Percentiles rank a stretch among this genome's conserved stretches.
These are phyloP conservation scores for Boletellus sp. DNA, from an alignment of 768 basidiomycete genomes.

Conservation along the genomic window DNA sequence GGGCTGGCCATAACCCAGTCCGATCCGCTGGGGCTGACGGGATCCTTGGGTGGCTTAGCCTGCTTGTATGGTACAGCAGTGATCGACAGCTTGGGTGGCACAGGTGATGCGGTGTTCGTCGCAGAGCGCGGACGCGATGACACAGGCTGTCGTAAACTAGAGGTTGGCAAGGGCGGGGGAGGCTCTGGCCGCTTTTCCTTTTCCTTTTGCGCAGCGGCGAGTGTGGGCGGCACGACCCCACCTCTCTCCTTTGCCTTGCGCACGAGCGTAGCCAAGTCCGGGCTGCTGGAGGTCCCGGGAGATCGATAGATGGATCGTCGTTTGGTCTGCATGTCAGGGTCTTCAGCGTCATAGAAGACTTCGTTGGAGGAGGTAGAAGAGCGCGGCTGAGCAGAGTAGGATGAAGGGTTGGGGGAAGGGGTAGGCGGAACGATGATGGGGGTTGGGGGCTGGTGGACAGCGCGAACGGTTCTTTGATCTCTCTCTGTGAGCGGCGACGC, in stretches of 20 bases:
- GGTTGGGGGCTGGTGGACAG: slow-evolving; percentile 47
- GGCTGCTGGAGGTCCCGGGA: slow-evolving; percentile 85
- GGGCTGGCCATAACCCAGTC: slow-evolving; percentile 52
- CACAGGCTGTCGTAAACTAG: slow-evolving; percentile 25
- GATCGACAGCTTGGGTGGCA: slow-evolving; percentile 35
- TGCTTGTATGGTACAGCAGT: slow-evolving; percentile 28
- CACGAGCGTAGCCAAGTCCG: slow-evolving; percentile 84
- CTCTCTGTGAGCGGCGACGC: slow-evolving; percentile 39
- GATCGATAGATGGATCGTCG: slow-evolving; percentile 85
- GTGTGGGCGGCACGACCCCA: slow-evolving; percentile 35
- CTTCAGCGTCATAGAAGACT: slow-evolving; percentile 62
- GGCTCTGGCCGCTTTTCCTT: slow-evolving; percentile 36
- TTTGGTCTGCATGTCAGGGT: slow-evolving; percentile 65
- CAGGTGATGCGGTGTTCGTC: slow-evolving; percentile 33
- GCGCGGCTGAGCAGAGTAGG: slow-evolving; percentile 31
- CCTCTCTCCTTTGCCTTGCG: slow-evolving; percentile 77
- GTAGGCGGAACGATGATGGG: slow-evolving; percentile 67
- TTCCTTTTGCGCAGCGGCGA: slow-evolving; percentile 27
- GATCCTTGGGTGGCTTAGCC: slow-evolving; percentile 25
- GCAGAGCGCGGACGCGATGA: slow-evolving; percentile 42
- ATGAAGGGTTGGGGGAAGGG: slow-evolving; percentile 45
- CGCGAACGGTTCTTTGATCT: slow-evolving; percentile 36
- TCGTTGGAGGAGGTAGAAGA: slow-evolving; percentile 54
- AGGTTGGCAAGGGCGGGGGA: slow-evolving; percentile 37
- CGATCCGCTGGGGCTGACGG: slow-evolving; percentile 34